A percentile compares a stretch with the other conserved stretches of the same genome.
phyloP scores from a whole-genome alignment of 768 basidiomycete species.

The Clavaria fumosa region DNA sequence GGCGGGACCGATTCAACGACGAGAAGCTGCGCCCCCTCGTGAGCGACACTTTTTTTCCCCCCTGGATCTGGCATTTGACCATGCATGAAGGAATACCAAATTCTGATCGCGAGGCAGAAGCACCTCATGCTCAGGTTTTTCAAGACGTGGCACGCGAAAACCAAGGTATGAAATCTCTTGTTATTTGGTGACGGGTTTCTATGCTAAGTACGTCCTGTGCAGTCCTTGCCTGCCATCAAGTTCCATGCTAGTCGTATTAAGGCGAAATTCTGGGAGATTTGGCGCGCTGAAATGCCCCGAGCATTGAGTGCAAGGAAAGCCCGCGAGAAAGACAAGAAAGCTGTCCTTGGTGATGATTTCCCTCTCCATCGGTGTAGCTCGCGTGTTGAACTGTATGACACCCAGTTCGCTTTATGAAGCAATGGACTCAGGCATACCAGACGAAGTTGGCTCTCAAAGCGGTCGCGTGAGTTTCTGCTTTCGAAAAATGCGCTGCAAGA shows the following conservation, averaged over 20 bases:
- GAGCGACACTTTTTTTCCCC: conserved; percentile 11
- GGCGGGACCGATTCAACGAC: conserved; percentile 59
- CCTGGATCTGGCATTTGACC: background rate
- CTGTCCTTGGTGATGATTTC: conserved; percentile 47
- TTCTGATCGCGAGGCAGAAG: conserved; percentile 41
- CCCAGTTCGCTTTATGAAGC: conserved; percentile 26
- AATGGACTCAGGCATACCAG: conserved; percentile 55
- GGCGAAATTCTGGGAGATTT: conserved; percentile 42
- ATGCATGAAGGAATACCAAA: conserved; percentile 35
- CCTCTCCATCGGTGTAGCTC: conserved; percentile 17
- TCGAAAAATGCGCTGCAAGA: conserved; percentile 1
- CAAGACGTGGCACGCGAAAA: conserved; percentile 58
- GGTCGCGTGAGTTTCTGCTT: conserved; percentile 50
- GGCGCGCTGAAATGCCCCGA: conserved; percentile 57
- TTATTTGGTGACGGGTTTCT: background rate
- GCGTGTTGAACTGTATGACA: conserved; percentile 8
- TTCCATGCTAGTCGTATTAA: conserved; percentile 53
- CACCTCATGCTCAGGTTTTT: conserved; percentile 55
- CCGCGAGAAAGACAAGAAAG: conserved; percentile 38
- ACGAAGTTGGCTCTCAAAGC: conserved; percentile 65
- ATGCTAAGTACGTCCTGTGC: conserved; percentile 5
- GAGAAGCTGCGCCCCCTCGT: conserved; percentile 53
- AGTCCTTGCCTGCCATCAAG: conserved; percentile 70
- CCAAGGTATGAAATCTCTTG: conserved; percentile 36
- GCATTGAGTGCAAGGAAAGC: conserved; percentile 52